Conservation (phyloP, 768 basidiomycete genomes). For the Agaricus sinodeliciosus region DNA sequence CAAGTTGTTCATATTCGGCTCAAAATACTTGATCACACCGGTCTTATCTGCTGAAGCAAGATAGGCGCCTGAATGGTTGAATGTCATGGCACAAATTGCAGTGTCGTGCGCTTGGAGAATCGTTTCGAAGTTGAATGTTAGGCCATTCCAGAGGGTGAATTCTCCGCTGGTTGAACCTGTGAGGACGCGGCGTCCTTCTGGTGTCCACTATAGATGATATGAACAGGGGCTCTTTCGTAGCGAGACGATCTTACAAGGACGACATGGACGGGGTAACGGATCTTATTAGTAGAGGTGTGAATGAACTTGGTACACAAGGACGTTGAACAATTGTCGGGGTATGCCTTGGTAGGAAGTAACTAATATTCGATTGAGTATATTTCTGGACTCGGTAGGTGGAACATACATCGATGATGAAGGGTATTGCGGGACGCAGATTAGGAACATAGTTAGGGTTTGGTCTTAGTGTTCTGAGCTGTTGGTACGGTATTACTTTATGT, state of each 20-base stretch:
- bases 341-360: conserved; percentile 93
- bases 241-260: conserved; percentile 65
- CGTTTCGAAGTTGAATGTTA: conserved; percentile 99
- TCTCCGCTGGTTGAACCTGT: conserved; percentile 97
- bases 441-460: conserved; percentile 74
- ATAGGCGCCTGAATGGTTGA: conserved; percentile 91
- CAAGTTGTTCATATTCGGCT: conserved; percentile 98
- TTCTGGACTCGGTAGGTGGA: conserved; percentile 13
- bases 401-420: conserved; percentile 85
- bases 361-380: conserved; percentile 24
- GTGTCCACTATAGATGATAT: conserved; percentile 75
- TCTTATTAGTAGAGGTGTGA: conserved; percentile 98
- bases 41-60: conserved; percentile 89
- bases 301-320: conserved; percentile 96
- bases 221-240: neutral
- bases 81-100: conserved; percentile 83
- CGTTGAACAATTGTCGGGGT: conserved; percentile 85
- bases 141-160: conserved; percentile 98
- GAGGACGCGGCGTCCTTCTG: conserved; percentile 86
- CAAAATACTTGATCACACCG: conserved; percentile 97
- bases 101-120: conserved; percentile 99
- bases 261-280: conserved; percentile 93
- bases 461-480: conserved; percentile 67
- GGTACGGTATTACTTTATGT: neutral
- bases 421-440: conserved; percentile 75